Evolutionary conservation across 805 yeast species (phyloP).

Genomic region (Metschnikowia reukaufii): DNA sequence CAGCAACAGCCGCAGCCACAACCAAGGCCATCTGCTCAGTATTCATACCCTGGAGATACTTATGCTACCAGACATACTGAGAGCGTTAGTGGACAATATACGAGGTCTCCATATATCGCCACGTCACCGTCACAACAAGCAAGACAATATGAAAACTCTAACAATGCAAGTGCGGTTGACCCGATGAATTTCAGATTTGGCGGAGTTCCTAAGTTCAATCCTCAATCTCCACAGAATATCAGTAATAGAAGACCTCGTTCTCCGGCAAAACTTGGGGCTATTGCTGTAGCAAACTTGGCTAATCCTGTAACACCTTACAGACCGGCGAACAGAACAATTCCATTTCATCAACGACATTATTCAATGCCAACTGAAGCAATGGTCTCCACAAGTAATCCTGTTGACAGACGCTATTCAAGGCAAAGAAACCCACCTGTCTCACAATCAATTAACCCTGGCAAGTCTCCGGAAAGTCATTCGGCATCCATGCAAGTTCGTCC

Average conservation of each 20-base stretch:
- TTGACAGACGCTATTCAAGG: constrained; percentile 5
- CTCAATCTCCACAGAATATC: constrained; percentile 14
- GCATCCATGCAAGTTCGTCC: constrained; percentile 44
- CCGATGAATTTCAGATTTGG: constrained; percentile 40
- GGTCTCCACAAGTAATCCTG: not conserved
- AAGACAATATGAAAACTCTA: constrained; percentile 20
- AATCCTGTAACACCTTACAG: constrained; percentile 38
- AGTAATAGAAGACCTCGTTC: constrained; percentile 48
- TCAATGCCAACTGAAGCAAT: constrained; percentile 40
- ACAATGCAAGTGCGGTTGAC: constrained; percentile 31
- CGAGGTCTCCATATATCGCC: constrained; percentile 10
- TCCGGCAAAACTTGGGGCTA: constrained; percentile 73
- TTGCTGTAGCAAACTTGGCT: constrained; percentile 56
- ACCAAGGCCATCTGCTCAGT: not conserved
- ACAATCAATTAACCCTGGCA: constrained; percentile 4
- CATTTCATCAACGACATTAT: constrained; percentile 40
- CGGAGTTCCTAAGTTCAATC: constrained; percentile 20
- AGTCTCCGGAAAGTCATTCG: constrained; percentile 27
- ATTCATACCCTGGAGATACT: not conserved
- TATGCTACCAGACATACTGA: not conserved
- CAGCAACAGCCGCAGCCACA: not conserved
- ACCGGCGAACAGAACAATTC: constrained; percentile 21
- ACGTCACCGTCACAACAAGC: constrained; percentile 8
- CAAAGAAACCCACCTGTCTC: constrained; percentile 2
- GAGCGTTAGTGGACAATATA: constrained; percentile 1